Evolutionary conservation across 805 yeast genomes (phyloP).

Genomic region (Cephaloascus albidus): DNA sequence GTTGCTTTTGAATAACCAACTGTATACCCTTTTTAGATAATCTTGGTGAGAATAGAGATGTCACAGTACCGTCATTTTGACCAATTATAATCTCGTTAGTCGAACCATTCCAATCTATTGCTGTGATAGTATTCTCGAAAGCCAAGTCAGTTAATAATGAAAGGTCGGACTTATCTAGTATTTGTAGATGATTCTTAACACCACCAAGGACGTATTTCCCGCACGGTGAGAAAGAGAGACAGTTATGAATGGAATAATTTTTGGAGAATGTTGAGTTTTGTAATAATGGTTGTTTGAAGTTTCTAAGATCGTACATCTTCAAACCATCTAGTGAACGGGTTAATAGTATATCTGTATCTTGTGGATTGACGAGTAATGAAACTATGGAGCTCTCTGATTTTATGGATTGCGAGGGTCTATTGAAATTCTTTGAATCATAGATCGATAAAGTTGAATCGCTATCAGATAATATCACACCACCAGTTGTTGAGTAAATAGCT

Average conservation of each 20-base stretch:
- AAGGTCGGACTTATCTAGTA: conserved; percentile 11
- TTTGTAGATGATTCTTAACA: conserved; percentile 2
- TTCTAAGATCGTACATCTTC: conserved; percentile 11
- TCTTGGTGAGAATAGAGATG: conserved; percentile 8
- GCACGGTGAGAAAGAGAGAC: conserved; percentile 3
- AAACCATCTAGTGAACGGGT: conserved; percentile 4
- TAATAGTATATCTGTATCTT: conserved; percentile 2
- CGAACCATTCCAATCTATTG: conserved; percentile 9
- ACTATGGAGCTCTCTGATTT: background rate
- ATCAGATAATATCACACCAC: conserved; percentile 3
- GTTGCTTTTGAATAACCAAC: conserved; percentile 7
- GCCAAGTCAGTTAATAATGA: conserved; percentile 4
- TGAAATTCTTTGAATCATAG: conserved; percentile 2
- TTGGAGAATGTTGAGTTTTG: conserved; percentile 4
- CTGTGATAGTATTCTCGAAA: conserved; percentile 4
- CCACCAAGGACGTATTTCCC: conserved; percentile 2
- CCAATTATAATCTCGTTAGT: conserved; percentile 14
- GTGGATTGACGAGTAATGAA: conserved; percentile 1
- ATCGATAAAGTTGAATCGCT: conserved; percentile 3
- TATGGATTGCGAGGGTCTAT: background rate
- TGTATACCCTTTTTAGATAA: conserved; percentile 10
- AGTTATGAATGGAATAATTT: conserved; percentile 3
- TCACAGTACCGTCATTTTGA: conserved; percentile 4
- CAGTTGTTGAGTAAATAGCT: background rate
- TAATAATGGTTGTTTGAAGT: conserved; percentile 7